A percentile compares a stretch with the other conserved stretches of the same genome.
These are phyloP conservation scores for Plenodomus biglobosus DNA, from an alignment of 2,329 filamentous ascomycete species.

Conservation along the genomic window DNA sequence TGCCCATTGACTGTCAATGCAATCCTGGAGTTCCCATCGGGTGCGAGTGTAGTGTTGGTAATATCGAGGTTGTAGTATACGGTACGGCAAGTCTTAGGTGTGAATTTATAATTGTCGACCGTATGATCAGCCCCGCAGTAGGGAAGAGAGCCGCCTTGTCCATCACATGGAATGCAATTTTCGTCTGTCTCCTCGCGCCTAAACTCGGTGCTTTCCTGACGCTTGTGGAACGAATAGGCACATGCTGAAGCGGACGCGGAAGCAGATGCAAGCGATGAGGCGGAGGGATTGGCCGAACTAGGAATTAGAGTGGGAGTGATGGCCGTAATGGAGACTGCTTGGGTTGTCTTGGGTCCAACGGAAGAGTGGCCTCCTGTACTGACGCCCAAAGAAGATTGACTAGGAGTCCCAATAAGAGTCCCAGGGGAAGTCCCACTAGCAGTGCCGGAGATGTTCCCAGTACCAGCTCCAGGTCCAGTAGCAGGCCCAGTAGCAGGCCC, in stretches of 20 bases:
- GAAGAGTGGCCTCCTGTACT: not conserved
- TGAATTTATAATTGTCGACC: slow-evolving; percentile 42
- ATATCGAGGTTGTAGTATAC: slow-evolving; percentile 47
- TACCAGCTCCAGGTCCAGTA: too few relatives aligned
- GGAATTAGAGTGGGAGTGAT: slow-evolving; percentile 9
- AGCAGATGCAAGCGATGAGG: slow-evolving; percentile 10
- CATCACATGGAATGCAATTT: slow-evolving; percentile 30
- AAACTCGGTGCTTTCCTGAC: slow-evolving; percentile 1
- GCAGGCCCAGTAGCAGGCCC: too few relatives aligned
- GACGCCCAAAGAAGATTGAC: not conserved
- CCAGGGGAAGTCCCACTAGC: too few relatives aligned
- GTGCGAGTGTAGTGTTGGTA: slow-evolving; percentile 48
- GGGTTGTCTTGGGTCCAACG: not conserved
- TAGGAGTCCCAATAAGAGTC: not conserved
- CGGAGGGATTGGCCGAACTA: slow-evolving; percentile 7
- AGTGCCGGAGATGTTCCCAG: too few relatives aligned
- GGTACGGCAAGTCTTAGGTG: slow-evolving; percentile 43
- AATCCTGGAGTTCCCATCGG: slow-evolving; percentile 68
- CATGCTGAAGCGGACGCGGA: slow-evolving; percentile 13
- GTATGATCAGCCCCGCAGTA: slow-evolving; percentile 41
- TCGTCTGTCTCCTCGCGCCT: slow-evolving; percentile 4
- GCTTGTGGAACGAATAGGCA: slow-evolving; percentile 5
- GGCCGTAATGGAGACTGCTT: slow-evolving; percentile 1
- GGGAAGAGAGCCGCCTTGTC: slow-evolving; percentile 34
- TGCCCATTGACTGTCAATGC: slow-evolving; percentile 75